Evolutionary conservation across 164 flowering plant species (phyloP), one percentile per base, ranked within the genome.

Genomic region (Nelumbo lutea): DNA sequence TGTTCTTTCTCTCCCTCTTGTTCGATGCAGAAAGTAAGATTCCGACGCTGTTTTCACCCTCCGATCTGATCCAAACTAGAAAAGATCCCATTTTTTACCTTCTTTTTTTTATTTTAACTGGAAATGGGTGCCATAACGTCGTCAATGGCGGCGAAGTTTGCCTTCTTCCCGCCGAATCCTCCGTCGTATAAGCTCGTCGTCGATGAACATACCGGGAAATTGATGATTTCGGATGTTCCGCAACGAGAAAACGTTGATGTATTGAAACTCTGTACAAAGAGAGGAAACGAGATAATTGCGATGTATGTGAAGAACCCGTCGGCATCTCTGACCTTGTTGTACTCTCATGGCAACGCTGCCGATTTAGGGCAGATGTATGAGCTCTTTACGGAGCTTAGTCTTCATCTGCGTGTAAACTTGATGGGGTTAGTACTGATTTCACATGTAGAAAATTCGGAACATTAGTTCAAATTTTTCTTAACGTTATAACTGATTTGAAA

Each of bases 151-250:
- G 86, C 96, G 67, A 90, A 87, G 77, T 84, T 92, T 68, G 94
- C 98, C 3, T 92, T 92, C 60, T 92, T 86, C 72, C 98, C 98
- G 69, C 98, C 96, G 45, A 79, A 68, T 42, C 98, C 98, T 58
- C 87, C 98, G 68, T 86, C 98, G 61, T 93, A 93, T 64, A 69
- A 72, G 69, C 67, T 90, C n/a, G 56, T 52, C 14, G 79, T 48
- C 58, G 90, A 87, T 15, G 84, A 81, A 50, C 48, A 50, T 14
- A 74, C 75, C 41, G 87, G 89, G 69, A 82, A 74, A 79, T 61
- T 84, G 87, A 71, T 41, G 79, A 74, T 89, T 78, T 62, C 82
- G n/a, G 89, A 76, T 6, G 85, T 89, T 70, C 66, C 70, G 50
- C 47, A 63, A 72, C 83, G 79, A 75, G 87, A 86, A 4, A 86